Evolutionary conservation across 2,329 filamentous ascomycete species (phyloP).

Genomic region (Xylariaceae sp.): DNA sequence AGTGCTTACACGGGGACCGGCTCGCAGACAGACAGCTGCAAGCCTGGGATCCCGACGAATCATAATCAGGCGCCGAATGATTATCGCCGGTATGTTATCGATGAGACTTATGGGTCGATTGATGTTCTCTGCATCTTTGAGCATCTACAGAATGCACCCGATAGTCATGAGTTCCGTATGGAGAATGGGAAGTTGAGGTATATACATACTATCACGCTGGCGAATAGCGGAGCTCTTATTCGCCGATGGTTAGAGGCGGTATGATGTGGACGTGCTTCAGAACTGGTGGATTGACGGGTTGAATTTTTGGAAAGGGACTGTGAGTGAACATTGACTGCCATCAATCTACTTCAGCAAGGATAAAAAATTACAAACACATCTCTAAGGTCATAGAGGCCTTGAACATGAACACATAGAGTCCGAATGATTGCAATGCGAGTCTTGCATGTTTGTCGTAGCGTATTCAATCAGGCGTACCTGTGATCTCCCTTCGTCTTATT

Average conservation of each 20-base stretch:
- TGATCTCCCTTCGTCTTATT: no score
- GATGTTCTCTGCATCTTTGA: slow-evolving; percentile 32
- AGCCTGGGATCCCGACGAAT: slow-evolving; percentile 28
- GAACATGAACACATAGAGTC: no score
- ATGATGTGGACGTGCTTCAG: no score
- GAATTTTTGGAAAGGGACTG: no score
- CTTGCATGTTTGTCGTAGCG: no score
- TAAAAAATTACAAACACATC: no score
- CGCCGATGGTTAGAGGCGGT: background rate
- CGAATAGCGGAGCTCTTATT: slow-evolving; percentile 14
- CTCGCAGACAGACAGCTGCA: slow-evolving; percentile 26
- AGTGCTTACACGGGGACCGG: slow-evolving; percentile 27
- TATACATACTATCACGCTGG: slow-evolving; percentile 31
- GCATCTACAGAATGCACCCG: slow-evolving; percentile 27
- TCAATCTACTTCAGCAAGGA: no score
- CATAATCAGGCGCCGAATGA: slow-evolving; percentile 28
- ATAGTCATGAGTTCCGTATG: slow-evolving; percentile 31
- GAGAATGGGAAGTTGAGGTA: slow-evolving; percentile 31
- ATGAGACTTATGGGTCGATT: slow-evolving; percentile 29
- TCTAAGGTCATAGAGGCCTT: no score
- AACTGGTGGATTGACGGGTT: no score
- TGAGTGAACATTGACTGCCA: no score
- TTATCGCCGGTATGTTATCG: slow-evolving; percentile 33
- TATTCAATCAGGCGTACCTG: no score
- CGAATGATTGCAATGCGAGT: no score